These are phyloP conservation scores for Chaetomium olivaceum DNA, from an alignment of 2,329 filamentous ascomycete species.

Conservation along the genomic window DNA sequence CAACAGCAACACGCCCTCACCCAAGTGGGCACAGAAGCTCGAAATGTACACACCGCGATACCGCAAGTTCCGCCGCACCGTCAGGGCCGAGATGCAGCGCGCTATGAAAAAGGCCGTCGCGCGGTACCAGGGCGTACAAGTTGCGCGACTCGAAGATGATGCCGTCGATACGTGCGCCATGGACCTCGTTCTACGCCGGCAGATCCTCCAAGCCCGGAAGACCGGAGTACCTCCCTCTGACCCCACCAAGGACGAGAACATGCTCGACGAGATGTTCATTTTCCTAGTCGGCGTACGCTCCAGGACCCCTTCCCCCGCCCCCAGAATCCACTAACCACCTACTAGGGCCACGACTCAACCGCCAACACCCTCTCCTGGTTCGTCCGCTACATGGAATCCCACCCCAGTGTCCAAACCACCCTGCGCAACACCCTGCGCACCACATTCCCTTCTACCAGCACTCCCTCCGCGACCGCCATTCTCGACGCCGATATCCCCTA, in stretches of 20 bases:
- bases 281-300: conserved; percentile 29
- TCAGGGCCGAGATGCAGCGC: conserved; percentile 30
- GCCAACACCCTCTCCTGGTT: conserved; percentile 38
- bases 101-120: conserved; percentile 18
- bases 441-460: conserved; percentile 30
- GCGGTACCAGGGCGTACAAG: conserved; percentile 17
- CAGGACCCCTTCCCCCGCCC: not conserved
- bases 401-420: conserved; percentile 17
- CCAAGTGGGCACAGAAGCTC: conserved; percentile 14
- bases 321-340: conserved; percentile 30
- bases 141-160: conserved; percentile 14
- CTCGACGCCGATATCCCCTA: conserved; percentile 39
- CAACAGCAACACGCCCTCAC: conserved; percentile 13
- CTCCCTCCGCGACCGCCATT: conserved; percentile 22
- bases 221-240: conserved; percentile 35
- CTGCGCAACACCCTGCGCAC: conserved; percentile 25
- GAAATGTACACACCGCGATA: conserved; percentile 27
- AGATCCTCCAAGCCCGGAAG: conserved; percentile 23
- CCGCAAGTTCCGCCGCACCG: conserved; percentile 28
- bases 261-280: conserved; percentile 35
- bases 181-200: conserved; percentile 24
- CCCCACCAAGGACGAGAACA: conserved; percentile 33
- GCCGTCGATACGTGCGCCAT: conserved; percentile 24
- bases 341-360: conserved; percentile 48
- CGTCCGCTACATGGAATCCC: conserved; percentile 27